These are phyloP conservation scores for Hericium coralloides DNA, from an alignment of 768 basidiomycete species.

Conservation along the genomic window DNA sequence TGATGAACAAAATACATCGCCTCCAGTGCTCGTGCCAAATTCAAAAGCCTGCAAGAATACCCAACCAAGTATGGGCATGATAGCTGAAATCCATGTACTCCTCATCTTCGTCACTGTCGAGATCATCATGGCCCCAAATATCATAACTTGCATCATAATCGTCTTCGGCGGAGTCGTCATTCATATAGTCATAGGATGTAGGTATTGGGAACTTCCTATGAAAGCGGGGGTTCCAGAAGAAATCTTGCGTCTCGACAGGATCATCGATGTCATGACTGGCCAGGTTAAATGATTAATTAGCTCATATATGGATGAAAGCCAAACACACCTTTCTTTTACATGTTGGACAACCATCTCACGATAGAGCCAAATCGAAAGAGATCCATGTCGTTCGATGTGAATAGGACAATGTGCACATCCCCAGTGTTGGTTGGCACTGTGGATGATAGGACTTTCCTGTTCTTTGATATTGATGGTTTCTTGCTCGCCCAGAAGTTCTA, in stretches of 20 bases:
- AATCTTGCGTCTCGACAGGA: not conserved
- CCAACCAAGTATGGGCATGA: not conserved
- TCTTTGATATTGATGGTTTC: not conserved
- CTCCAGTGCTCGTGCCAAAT: too few relatives aligned
- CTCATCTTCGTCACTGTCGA: not conserved
- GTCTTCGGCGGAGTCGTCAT: not conserved
- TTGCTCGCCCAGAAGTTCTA: not conserved
- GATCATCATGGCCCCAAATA: not conserved
- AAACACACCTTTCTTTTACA: not conserved
- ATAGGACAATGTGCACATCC: not conserved
- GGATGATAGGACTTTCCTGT: not conserved
- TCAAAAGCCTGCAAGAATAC: not conserved
- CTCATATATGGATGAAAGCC: not conserved
- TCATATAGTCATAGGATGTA: not conserved
- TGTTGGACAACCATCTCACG: not conserved
- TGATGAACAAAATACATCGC: too few relatives aligned
- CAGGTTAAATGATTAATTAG: not conserved
- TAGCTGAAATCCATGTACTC: not conserved
- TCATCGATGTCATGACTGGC: not conserved
- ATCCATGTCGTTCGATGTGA: not conserved
- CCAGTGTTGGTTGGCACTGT: not conserved
- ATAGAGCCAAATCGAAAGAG: not conserved
- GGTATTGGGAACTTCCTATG: not conserved
- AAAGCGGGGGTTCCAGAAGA: not conserved
- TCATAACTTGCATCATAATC: not conserved